Conservation (phyloP, 2,329 filamentous ascomycete genomes). For the Aspergillus brunneoviolaceus region DNA sequence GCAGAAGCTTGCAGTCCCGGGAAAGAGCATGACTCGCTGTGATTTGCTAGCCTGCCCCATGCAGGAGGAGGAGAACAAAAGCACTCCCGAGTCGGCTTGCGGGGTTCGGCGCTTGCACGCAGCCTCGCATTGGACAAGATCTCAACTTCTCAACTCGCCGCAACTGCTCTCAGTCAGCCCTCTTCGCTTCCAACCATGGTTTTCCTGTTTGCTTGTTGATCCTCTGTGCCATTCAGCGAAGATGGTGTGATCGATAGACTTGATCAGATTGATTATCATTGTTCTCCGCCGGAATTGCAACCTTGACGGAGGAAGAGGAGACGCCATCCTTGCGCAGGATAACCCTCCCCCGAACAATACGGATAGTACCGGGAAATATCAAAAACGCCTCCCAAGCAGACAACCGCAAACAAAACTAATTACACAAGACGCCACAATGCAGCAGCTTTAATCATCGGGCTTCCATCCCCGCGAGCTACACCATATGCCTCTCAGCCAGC, state of each 20-base stretch:
- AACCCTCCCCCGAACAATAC: neutral
- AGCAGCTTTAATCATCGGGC: constrained; percentile 11
- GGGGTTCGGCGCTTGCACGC: constrained; percentile 3
- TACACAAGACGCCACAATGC: constrained; percentile 14
- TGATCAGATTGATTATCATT: neutral
- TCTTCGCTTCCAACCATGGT: too few species aligned
- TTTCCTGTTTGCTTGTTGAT: too few species aligned
- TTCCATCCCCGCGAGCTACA: neutral
- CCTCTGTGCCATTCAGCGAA: too few species aligned
- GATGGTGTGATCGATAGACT: neutral
- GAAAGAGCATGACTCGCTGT: neutral
- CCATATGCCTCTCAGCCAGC: neutral
- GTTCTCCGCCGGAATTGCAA: neutral
- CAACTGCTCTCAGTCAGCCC: neutral
- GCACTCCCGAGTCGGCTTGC: neutral
- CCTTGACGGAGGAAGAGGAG: neutral
- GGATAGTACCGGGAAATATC: neutral
- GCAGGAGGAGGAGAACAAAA: neutral
- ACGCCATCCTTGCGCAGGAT: neutral
- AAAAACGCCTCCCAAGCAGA: neutral
- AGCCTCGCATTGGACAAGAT: neutral
- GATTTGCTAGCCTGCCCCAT: neutral
- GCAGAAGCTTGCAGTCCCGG: constrained; percentile 26
- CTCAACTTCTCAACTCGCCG: neutral
- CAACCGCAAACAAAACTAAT: neutral